phyloP scores from a whole-genome alignment of 305 asterid species.

The Caryopteris hybrid region DNA sequence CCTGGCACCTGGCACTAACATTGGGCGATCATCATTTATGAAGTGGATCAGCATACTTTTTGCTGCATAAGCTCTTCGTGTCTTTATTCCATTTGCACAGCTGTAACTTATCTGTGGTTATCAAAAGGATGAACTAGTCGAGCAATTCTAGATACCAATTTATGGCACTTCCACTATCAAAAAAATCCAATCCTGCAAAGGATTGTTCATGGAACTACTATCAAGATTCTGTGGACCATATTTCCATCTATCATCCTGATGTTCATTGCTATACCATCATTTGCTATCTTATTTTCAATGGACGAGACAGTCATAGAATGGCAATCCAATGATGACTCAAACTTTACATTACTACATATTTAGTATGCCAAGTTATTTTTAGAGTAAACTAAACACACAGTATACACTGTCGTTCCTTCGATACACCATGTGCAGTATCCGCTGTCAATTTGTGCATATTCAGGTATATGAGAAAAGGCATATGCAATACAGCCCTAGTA shows the following conservation, averaged over 20 bases:
- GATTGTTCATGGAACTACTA: no score
- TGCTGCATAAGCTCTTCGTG: background rate
- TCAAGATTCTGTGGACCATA: no score
- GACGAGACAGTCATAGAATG: no score
- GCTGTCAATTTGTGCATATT: background rate
- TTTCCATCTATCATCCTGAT: no score
- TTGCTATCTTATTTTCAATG: no score
- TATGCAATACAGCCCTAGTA: no score
- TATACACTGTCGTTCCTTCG: no score
- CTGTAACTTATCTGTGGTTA: background rate
- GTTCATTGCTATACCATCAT: no score
- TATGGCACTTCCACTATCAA: no score
- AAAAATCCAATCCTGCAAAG: background rate
- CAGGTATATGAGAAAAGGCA: no score
- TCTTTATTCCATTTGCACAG: background rate
- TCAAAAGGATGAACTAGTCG: background rate
- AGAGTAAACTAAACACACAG: background rate
- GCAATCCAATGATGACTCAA: background rate
- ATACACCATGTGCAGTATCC: background rate
- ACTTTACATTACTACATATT: background rate
- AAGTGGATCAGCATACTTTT: background rate
- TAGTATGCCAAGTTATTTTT: background rate
- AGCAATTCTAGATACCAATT: background rate
- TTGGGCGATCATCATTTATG: no score
- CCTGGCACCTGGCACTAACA: no score